Conservation (phyloP, 169 alveolate species). For the Blepharisma undulans region DNA sequence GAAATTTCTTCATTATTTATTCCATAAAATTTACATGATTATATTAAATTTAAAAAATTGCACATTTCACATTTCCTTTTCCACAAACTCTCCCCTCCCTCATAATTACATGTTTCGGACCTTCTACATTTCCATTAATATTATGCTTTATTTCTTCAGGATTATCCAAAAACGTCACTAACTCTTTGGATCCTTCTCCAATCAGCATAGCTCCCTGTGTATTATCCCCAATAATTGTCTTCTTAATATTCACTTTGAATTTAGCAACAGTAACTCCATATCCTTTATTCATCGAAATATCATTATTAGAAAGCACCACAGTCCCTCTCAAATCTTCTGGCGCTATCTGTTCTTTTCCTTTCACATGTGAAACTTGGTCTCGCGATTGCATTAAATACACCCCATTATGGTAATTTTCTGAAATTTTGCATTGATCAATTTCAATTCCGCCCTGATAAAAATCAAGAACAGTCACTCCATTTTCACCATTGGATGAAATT, state of each 20-base stretch:
- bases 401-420: not conserved
- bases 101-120: too few species aligned
- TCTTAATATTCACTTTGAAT: not conserved
- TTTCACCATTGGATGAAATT: constrained; percentile 15
- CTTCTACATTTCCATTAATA: too few species aligned
- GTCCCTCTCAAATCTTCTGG: not conserved
- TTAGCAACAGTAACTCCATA: constrained; percentile 1
- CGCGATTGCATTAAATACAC: too few species aligned
- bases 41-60: too few species aligned
- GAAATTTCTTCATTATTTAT: too few species aligned
- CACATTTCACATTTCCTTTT: too few species aligned
- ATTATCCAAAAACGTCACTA: not conserved
- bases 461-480: constrained; percentile 1
- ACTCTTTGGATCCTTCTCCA: not conserved
- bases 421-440: not conserved
- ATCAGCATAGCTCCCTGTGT: not conserved
- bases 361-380: not conserved
- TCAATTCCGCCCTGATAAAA: not conserved
- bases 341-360: not conserved
- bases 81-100: too few species aligned
- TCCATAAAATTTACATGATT: too few species aligned
- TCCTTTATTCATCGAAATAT: not conserved
- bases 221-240: not conserved
- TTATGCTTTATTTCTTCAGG: not conserved
- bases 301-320: not conserved